Evolutionary conservation across 352 stramenopile genomes (phyloP).

Genomic region (Phytophthora constricta): DNA sequence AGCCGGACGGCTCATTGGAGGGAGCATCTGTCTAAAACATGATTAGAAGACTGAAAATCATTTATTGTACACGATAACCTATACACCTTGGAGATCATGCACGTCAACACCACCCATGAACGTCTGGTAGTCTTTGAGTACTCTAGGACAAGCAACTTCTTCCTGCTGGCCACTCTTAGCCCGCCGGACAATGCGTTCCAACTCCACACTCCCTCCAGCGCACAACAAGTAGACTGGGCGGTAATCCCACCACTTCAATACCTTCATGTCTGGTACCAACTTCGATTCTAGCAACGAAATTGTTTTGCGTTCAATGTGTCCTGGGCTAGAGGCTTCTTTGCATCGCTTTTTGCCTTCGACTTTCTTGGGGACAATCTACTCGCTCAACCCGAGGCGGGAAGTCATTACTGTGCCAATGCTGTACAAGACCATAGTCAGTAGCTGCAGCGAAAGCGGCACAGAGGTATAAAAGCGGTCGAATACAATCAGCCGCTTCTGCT

Average conservation of each 20-base stretch:
- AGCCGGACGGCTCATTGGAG: slow-evolving; percentile 1
- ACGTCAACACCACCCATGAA: background rate
- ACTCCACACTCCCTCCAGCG: background rate
- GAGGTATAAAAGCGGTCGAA: slow-evolving; percentile 8
- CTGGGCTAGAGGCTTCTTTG: background rate
- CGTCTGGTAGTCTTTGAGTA: background rate
- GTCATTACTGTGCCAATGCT: slow-evolving; percentile 9
- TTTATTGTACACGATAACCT: slow-evolving; percentile 9
- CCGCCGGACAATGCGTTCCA: background rate
- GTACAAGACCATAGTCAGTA: slow-evolving; percentile 12
- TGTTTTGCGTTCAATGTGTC: background rate
- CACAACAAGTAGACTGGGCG: background rate
- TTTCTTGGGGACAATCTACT: background rate
- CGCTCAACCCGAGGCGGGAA: background rate
- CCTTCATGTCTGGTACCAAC: background rate
- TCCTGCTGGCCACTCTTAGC: background rate
- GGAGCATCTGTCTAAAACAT: slow-evolving; percentile 5
- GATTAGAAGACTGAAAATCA: background rate
- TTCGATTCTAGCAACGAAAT: background rate
- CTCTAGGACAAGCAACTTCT: background rate
- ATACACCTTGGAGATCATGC: background rate
- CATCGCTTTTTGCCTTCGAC: background rate
- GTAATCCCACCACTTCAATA: background rate
- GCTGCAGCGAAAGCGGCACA: slow-evolving; percentile 4
- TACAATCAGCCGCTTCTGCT: slow-evolving; percentile 5